Evolutionary conservation across 2,329 filamentous ascomycete species (phyloP).

Genomic region (Ophiostoma sp.): DNA sequence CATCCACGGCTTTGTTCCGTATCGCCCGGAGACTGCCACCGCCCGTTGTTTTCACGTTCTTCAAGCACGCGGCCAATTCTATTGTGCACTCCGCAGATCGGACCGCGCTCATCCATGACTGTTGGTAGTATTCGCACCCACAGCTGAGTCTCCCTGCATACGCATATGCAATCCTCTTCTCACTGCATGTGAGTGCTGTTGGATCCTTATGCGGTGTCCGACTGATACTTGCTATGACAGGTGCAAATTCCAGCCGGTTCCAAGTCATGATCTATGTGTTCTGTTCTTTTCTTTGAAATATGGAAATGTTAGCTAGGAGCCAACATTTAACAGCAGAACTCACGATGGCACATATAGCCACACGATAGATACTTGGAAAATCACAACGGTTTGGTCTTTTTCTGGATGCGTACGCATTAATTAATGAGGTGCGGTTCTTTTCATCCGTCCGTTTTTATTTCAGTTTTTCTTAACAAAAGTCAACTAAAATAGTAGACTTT

Average conservation of each 20-base stretch:
- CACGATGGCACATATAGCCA: no score
- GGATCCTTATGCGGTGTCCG: not conserved
- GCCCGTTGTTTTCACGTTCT: not conserved
- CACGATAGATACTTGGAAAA: no score
- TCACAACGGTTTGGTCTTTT: no score
- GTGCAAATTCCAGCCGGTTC: not conserved
- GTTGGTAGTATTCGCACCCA: not conserved
- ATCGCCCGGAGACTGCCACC: not conserved
- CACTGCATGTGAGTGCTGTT: slow-evolving; percentile 1
- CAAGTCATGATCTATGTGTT: not conserved
- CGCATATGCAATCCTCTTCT: not conserved
- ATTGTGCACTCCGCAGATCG: not conserved
- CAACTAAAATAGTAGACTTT: no score
- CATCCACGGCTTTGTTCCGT: not conserved
- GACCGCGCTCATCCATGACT: not conserved
- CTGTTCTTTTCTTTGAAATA: not conserved
- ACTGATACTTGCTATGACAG: not conserved
- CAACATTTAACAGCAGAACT: not conserved
- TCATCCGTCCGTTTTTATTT: no score
- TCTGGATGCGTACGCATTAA: no score
- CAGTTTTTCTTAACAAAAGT: not conserved
- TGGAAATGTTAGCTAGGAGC: not conserved
- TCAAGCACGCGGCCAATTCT: no score
- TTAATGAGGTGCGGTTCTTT: no score
- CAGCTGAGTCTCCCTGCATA: not conserved